Percentiles rank a stretch among this genome's conserved stretches.
Conservation (phyloP, 495 filamentous ascomycete species). For the Parathielavia appendiculata region DNA sequence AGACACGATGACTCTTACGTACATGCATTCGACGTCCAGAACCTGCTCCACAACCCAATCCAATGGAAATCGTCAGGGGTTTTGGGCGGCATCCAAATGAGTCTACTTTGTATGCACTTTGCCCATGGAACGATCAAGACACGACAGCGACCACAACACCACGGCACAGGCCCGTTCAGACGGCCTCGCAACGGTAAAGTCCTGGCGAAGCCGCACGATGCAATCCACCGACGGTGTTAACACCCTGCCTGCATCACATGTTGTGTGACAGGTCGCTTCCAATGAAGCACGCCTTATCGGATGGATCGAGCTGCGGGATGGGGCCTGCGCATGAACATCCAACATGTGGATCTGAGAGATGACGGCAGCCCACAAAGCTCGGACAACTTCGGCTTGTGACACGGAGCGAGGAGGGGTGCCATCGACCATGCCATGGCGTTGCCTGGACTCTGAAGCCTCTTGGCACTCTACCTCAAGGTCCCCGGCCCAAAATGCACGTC, state of each 20-base stretch:
- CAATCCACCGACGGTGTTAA: background rate
- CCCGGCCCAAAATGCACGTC: background rate
- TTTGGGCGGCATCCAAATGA: background rate
- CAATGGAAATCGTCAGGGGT: background rate
- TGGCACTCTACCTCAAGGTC: background rate
- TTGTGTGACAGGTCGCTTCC: conserved; percentile 5
- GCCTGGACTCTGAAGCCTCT: background rate
- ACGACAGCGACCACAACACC: background rate
- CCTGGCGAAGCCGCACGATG: background rate
- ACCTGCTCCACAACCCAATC: background rate
- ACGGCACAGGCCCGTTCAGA: too few relatives aligned
- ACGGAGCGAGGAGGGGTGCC: too few relatives aligned
- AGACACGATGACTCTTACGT: too few relatives aligned
- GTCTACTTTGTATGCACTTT: background rate
- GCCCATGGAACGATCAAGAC: background rate
- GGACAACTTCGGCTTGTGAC: background rate
- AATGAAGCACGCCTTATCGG: conserved; percentile 2
- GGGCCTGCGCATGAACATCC: background rate
- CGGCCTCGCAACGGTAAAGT: background rate
- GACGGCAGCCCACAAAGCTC: background rate
- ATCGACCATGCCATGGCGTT: too few relatives aligned
- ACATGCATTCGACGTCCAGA: too few relatives aligned
- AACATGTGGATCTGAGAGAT: background rate
- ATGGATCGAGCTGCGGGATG: conserved; percentile 7
- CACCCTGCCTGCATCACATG: background rate